Percentiles rank a stretch among this genome's conserved stretches.
Evolutionary conservation across 768 basidiomycete genomes (phyloP).

Genomic region (Leucocoprinus leucothites): DNA sequence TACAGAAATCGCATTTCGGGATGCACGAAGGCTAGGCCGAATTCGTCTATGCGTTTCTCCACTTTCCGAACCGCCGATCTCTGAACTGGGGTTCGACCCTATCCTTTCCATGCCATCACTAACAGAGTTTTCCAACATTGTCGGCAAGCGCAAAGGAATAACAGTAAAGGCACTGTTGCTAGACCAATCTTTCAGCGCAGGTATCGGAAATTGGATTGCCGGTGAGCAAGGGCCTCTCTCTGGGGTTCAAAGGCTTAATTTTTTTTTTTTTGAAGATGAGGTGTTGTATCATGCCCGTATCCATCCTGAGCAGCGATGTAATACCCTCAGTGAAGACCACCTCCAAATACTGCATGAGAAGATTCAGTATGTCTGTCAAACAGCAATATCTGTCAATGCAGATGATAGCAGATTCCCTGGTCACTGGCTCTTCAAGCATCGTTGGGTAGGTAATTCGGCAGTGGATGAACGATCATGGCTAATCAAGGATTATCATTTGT

Average conservation of each 20-base stretch:
- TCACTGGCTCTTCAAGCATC: slow-evolving; percentile 65
- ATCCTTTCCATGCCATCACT: slow-evolving; percentile 63
- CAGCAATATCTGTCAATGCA: slow-evolving; percentile 67
- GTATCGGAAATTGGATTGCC: slow-evolving; percentile 83
- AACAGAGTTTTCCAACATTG: slow-evolving; percentile 42
- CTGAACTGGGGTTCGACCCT: slow-evolving; percentile 74
- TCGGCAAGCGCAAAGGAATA: slow-evolving; percentile 53
- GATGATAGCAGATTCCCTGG: slow-evolving; percentile 65
- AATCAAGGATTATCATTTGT: not conserved
- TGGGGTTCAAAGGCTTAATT: not conserved
- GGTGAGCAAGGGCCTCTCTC: slow-evolving; percentile 33
- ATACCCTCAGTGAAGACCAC: slow-evolving; percentile 48
- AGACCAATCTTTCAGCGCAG: slow-evolving; percentile 78
- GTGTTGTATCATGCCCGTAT: slow-evolving; percentile 71
- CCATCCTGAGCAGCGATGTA: slow-evolving; percentile 69
- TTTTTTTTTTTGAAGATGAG: slow-evolving; percentile 43
- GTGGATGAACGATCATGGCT: not conserved
- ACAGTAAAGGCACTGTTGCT: slow-evolving; percentile 72
- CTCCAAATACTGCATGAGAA: slow-evolving; percentile 49
- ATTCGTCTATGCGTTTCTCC: slow-evolving; percentile 62
- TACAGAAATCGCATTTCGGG: slow-evolving; percentile 64
- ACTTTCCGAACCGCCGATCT: slow-evolving; percentile 63
- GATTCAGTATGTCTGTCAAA: slow-evolving; percentile 51
- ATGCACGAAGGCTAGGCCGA: slow-evolving; percentile 68
- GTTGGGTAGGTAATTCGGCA: slow-evolving; percentile 46